These are phyloP conservation scores for Babesia bigemina DNA, from an alignment of 169 alveolate species.

Conservation along the genomic window DNA sequence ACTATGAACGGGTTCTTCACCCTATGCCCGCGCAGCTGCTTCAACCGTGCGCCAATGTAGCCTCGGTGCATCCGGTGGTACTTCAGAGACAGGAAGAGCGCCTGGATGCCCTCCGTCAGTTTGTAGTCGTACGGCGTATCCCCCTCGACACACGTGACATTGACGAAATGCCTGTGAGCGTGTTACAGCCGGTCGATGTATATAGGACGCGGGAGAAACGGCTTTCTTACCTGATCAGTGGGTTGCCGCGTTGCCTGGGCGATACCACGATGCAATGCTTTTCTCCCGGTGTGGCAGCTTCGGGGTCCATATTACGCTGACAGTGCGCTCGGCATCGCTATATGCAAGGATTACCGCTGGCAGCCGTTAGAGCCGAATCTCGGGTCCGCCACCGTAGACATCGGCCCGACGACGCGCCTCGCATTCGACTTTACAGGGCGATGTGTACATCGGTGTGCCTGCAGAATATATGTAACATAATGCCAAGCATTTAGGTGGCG, in stretches of 20 bases:
- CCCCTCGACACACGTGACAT: conserved; percentile 67
- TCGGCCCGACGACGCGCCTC: conserved; percentile 7
- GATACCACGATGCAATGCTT: conserved; percentile 66
- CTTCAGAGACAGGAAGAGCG: conserved; percentile 73
- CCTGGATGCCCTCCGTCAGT: conserved; percentile 68
- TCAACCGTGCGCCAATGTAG: conserved; percentile 68
- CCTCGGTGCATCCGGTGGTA: conserved; percentile 72
- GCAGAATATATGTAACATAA: not conserved
- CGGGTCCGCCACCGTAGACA: not conserved
- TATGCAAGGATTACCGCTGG: no score
- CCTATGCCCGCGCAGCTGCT: conserved; percentile 53
- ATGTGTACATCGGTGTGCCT: conserved; percentile 12
- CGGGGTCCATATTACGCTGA: conserved; percentile 19
- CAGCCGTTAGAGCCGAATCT: no score
- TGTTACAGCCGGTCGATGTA: not conserved
- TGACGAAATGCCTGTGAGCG: conserved; percentile 28
- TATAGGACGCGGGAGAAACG: no score
- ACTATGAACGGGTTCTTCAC: conserved; percentile 49
- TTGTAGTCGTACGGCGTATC: conserved; percentile 72
- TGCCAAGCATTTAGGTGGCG: not conserved
- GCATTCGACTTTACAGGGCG: not conserved
- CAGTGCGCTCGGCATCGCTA: not conserved
- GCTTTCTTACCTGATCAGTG: conserved; percentile 66
- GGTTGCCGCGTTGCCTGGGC: conserved; percentile 74
- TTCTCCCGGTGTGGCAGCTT: not conserved